A percentile compares a stretch with the other conserved stretches of the same genome.
Evolutionary conservation across 495 filamentous ascomycete genomes (phyloP).

Genomic region (Penicillium pancosmium): DNA sequence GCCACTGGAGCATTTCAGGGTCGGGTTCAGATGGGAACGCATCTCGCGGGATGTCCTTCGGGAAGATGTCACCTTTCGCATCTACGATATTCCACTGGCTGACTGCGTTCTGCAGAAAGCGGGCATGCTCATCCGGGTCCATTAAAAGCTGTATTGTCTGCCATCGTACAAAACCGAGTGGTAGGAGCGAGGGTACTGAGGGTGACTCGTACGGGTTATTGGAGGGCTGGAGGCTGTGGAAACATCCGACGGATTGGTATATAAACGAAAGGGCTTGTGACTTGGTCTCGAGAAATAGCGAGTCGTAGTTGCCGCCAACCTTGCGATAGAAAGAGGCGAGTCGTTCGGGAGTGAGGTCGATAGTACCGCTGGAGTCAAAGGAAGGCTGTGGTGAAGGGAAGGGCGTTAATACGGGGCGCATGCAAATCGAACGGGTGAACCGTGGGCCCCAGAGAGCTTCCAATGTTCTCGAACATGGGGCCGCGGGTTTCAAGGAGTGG

Average conservation of each 20-base stretch:
- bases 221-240: constrained; percentile 73
- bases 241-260: constrained; percentile 88
- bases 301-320: constrained; percentile 88
- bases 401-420: neutral
- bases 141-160: constrained; percentile 90
- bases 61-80: constrained; percentile 76
- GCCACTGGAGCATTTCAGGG: constrained; percentile 78
- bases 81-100: constrained; percentile 72
- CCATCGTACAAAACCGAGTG: constrained; percentile 87
- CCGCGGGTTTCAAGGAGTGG: constrained; percentile 2
- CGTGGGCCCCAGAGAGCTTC: neutral
- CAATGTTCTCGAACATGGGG: neutral
- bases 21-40: constrained; percentile 79
- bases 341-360: constrained; percentile 75
- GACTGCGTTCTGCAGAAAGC: constrained; percentile 80
- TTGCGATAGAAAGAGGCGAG: constrained; percentile 85
- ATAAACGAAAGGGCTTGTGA: constrained; percentile 79
- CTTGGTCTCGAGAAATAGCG: constrained; percentile 80
- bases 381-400: constrained; percentile 56
- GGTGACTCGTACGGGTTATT: constrained; percentile 73
- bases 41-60: constrained; percentile 71
- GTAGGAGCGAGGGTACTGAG: constrained; percentile 77
- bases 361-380: constrained; percentile 65
- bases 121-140: constrained; percentile 84
- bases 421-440: neutral